These are phyloP conservation scores for Apiospora phragmitis DNA, from an alignment of 2,329 filamentous ascomycete genomes.

Conservation along the genomic window DNA sequence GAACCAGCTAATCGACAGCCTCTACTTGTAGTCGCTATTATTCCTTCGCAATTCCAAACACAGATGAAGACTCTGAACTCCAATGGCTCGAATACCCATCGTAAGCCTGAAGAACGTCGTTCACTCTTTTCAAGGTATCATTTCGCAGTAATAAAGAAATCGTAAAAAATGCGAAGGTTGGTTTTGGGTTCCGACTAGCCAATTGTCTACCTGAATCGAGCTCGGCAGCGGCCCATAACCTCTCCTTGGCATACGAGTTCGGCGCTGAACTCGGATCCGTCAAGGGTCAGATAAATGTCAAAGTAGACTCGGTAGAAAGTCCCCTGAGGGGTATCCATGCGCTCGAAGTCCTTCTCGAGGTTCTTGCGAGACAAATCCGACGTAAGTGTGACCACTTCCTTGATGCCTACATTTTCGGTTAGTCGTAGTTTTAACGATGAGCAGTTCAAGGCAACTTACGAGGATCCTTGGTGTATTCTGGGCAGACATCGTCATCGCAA, in stretches of 20 bases:
- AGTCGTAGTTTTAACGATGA: slow-evolving; percentile 30
- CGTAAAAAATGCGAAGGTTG: slow-evolving; percentile 11
- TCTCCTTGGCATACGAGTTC: slow-evolving; percentile 99
- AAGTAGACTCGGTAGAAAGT: slow-evolving; percentile 88
- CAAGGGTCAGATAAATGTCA: slow-evolving; percentile 86
- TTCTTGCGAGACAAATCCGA: slow-evolving; percentile 98
- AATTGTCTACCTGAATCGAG: slow-evolving; percentile 71
- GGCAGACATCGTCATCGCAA: slow-evolving; percentile 96
- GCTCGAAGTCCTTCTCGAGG: slow-evolving; percentile 97
- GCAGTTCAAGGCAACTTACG: slow-evolving; percentile 64
- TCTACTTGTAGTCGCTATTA: slow-evolving; percentile 4
- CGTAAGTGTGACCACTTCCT: slow-evolving; percentile 96
- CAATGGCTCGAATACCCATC: slow-evolving; percentile 6
- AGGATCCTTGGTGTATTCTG: slow-evolving; percentile 98
- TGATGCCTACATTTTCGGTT: slow-evolving; percentile 69
- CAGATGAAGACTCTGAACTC: slow-evolving; percentile 6
- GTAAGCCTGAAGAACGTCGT: slow-evolving; percentile 5
- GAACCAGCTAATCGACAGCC: not conserved
- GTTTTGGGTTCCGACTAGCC: not conserved
- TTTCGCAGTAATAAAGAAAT: slow-evolving; percentile 12
- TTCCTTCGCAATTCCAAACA: slow-evolving; percentile 2
- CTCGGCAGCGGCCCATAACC: slow-evolving; percentile 95
- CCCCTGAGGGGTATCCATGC: slow-evolving; percentile 98
- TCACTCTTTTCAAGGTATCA: slow-evolving; percentile 19
- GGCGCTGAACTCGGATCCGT: slow-evolving; percentile 96